Evolutionary conservation across 192 early-diverging fungal species (phyloP).

Genomic region (Phycomyces blakesleeanus): DNA sequence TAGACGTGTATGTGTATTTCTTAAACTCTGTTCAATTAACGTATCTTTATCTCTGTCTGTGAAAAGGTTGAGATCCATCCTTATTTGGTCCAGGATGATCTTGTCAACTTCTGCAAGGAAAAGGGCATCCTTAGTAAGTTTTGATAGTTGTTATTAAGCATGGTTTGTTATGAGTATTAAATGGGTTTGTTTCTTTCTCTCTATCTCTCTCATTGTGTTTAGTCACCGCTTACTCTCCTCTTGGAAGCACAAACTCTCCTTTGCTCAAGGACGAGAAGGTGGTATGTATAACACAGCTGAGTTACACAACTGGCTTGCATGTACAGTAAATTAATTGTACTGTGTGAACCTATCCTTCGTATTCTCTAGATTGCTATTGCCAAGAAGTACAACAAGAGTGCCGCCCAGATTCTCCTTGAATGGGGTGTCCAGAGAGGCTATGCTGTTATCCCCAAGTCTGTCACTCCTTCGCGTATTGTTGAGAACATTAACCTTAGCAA

Average conservation of each 20-base stretch:
- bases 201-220: neutral
- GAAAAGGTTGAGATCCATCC: conserved; percentile 69
- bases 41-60: neutral
- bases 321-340: neutral
- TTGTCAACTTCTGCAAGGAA: conserved; percentile 52
- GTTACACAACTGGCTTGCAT: neutral
- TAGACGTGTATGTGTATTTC: conserved; percentile 3
- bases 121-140: conserved; percentile 45
- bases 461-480: conserved; percentile 40
- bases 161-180: neutral
- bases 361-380: conserved; percentile 49
- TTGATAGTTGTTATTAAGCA: conserved; percentile 35
- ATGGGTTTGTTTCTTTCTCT: too few species aligned
- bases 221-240: conserved; percentile 79
- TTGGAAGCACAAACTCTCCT: conserved; percentile 47
- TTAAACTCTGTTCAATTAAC: too few species aligned
- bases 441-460: conserved; percentile 79
- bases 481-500: conserved; percentile 14
- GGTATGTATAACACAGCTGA: conserved; percentile 5
- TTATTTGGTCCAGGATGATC: conserved; percentile 49
- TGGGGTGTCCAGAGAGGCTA: conserved; percentile 77
- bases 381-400: conserved; percentile 55
- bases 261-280: conserved; percentile 20
- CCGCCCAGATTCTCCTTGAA: conserved; percentile 72
- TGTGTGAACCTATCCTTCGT: neutral